These are phyloP conservation scores for Fusarium circinatum DNA, from an alignment of 2,329 filamentous ascomycete genomes.

Conservation along the genomic window DNA sequence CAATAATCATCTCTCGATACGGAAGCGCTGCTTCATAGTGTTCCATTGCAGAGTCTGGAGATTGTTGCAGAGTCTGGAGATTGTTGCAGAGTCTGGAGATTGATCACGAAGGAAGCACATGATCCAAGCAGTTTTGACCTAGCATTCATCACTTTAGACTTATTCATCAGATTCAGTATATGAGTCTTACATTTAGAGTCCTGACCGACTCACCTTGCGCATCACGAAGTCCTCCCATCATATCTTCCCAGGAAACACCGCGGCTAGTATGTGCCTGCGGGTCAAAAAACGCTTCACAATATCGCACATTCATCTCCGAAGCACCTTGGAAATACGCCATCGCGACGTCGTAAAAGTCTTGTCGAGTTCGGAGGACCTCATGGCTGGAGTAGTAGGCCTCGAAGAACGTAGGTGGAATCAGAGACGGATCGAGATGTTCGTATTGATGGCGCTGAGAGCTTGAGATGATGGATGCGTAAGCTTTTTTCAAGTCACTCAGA, in stretches of 20 bases:
- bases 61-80: too few relatives aligned
- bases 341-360: not conserved
- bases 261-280: not conserved
- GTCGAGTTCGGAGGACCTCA: not conserved
- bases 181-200: not conserved
- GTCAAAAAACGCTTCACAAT: not conserved
- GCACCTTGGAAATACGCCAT: not conserved
- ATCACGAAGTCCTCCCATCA: not conserved
- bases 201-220: not conserved
- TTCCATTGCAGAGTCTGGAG: not conserved
- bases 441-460: not conserved
- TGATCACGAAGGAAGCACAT: not conserved
- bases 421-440: not conserved
- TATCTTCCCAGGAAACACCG: not conserved
- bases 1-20: not conserved
- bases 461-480: not conserved
- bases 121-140: not conserved
- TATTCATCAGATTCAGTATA: fast-evolving
- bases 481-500: not conserved
- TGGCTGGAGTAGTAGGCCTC: not conserved
- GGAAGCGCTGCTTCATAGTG: not conserved
- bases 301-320: not conserved
- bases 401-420: not conserved
- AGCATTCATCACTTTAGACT: not conserved
- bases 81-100: not conserved